Evolutionary conservation across 495 filamentous ascomycete genomes (phyloP), one percentile per base, ranked within the genome.

Genomic region (Extremus antarcticus): DNA sequence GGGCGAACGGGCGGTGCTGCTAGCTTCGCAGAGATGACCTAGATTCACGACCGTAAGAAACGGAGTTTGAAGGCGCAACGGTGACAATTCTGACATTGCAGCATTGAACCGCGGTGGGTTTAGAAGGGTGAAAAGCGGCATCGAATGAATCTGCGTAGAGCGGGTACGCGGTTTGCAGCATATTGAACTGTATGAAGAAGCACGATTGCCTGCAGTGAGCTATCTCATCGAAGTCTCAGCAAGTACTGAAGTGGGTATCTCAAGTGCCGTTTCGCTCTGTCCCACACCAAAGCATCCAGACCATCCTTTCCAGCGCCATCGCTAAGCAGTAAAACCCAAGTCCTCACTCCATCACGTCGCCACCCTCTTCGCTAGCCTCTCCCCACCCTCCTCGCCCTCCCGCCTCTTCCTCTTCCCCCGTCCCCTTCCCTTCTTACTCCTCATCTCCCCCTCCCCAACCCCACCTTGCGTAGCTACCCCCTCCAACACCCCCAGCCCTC

Each of bases 401-500:
- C 53, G 53, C 13, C 38, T 47, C 49, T 51, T 45, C 29, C 21
- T 41, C 43, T 43, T 52, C 50, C 32, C 47, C 48, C 35, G 58
- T 51, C 49, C 54, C 25, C 50, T 47, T 47, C 39, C 43, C 54
- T 51, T 56, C 46, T 47, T 23, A 61, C 58, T 60, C 62, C 54
- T 61, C 63, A 65, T 55, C 56, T 49, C 47, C 38, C 38, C 51
- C 50, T 40, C 55, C 40, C 51, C 54, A 25, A 47, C 58, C 2
- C 52, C 58, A 15, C 58, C 56, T 16, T 13, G 29, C 61, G 40
- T 17, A 43, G 50, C 61, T 32, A 55, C 39, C 40, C 40, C 54
- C 35, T 32, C 68, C 58, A 73, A 54, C 49, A 67, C 74, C 61
- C 70, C 65, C 51, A 72, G 68, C 53, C 54, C 60, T 39, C 32